A percentile compares a stretch with the other conserved stretches of the same genome.
Evolutionary conservation across 768 basidiomycete genomes (phyloP).

Genomic region (Lentinula aciculospora): DNA sequence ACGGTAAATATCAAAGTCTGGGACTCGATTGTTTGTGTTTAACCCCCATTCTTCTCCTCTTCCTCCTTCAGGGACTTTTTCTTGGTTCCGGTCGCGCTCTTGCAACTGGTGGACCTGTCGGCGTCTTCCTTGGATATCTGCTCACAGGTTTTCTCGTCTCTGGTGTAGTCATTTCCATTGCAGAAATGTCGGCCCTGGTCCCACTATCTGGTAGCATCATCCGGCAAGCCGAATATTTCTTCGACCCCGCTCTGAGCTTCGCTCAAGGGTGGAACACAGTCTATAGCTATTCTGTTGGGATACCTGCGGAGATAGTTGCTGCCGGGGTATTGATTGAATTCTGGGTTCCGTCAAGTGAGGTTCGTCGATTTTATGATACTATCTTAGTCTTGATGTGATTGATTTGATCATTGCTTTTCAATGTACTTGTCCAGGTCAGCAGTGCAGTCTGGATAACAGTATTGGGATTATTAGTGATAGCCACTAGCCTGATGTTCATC

Average conservation of each 20-base stretch:
- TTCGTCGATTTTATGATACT: not conserved
- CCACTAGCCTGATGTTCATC: slow-evolving; percentile 28
- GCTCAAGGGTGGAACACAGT: slow-evolving; percentile 44
- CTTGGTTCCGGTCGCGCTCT: slow-evolving; percentile 46
- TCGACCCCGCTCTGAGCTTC: slow-evolving; percentile 44
- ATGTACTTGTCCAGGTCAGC: not conserved
- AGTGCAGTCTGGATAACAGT: slow-evolving; percentile 9
- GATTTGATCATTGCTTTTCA: not conserved
- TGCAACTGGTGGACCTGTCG: slow-evolving; percentile 47
- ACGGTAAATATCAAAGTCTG: not conserved
- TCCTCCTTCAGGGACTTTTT: slow-evolving; percentile 37
- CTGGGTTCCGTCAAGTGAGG: slow-evolving; percentile 24
- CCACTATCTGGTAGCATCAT: slow-evolving; percentile 44
- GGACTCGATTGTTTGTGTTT: not conserved
- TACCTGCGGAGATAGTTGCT: slow-evolving; percentile 49
- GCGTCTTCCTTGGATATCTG: slow-evolving; percentile 42
- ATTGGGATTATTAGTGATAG: not conserved
- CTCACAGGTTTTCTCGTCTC: slow-evolving; percentile 32
- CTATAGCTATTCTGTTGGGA: slow-evolving; percentile 32
- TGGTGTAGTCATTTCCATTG: slow-evolving; percentile 28
- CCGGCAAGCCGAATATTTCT: slow-evolving; percentile 43
- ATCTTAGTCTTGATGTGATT: not conserved
- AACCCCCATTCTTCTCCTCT: not conserved
- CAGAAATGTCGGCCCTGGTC: slow-evolving; percentile 26
- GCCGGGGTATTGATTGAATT: slow-evolving; percentile 44